phyloP scores from a whole-genome alignment of 73 alveolate species.

The Breviolum minutum region DNA sequence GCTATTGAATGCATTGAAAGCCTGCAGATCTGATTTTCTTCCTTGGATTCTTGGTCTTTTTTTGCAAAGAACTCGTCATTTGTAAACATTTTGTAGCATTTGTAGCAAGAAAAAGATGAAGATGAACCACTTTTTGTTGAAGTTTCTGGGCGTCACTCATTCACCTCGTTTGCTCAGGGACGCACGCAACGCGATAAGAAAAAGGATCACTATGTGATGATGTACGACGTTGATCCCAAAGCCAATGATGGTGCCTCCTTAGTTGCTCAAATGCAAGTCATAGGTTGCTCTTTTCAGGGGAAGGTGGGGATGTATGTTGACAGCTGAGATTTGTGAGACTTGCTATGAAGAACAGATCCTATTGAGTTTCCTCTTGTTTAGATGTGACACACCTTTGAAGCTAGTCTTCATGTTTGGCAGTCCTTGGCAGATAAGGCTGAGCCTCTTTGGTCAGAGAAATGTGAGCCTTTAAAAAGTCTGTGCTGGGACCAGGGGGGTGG shows the following conservation, averaged over 20 bases:
- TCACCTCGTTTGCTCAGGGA: conserved; percentile 9
- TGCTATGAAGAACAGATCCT: no score
- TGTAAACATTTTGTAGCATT: no score
- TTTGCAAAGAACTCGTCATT: background rate
- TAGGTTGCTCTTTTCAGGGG: background rate
- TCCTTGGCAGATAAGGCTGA: background rate
- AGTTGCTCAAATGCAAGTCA: background rate
- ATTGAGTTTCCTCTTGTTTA: no score
- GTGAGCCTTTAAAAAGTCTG: background rate
- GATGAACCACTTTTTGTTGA: background rate
- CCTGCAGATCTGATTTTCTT: no score
- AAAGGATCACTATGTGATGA: background rate
- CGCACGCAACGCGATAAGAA: background rate
- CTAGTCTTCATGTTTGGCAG: no score
- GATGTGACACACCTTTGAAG: no score
- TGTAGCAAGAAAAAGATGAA: background rate
- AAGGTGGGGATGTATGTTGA: no score
- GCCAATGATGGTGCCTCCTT: background rate
- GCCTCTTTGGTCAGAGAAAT: conserved; percentile 36
- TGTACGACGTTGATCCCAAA: conserved; percentile 41
- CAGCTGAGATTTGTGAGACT: no score
- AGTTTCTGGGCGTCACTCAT: background rate
- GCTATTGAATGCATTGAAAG: background rate
- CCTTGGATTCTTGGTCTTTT: no score
- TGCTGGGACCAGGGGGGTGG: conserved; percentile 94